These are phyloP conservation scores for Moesziomyces sp. DNA, from an alignment of 1,284 basidiomycete species.

Conservation along the genomic window DNA sequence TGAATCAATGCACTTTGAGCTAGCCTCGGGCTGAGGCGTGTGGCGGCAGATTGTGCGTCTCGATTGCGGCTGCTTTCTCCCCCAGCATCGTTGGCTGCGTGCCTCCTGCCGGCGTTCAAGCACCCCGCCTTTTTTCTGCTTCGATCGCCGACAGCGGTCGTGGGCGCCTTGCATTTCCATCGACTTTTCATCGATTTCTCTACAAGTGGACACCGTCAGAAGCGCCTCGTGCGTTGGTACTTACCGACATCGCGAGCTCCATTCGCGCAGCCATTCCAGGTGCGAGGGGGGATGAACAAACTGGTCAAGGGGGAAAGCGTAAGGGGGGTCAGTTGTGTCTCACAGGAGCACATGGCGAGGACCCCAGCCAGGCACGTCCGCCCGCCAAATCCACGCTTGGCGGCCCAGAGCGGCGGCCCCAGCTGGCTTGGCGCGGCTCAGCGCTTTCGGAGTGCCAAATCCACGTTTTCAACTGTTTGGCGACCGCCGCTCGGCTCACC, in stretches of 20 bases:
- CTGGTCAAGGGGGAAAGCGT: background rate
- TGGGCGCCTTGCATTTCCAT: background rate
- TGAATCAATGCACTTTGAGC: background rate
- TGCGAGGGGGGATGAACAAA: background rate
- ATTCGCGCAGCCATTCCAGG: background rate
- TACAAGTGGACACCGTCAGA: background rate
- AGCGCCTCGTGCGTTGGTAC: background rate
- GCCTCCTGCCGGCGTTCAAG: constrained; percentile 20
- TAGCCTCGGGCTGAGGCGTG: background rate
- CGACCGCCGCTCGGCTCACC: background rate
- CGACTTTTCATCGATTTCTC: background rate
- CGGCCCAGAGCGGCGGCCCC: background rate
- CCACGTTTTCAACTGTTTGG: background rate
- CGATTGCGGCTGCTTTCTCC: background rate
- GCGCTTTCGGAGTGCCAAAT: background rate
- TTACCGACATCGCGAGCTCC: no score
- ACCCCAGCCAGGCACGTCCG: background rate
- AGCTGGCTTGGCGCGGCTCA: background rate
- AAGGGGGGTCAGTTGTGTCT: background rate
- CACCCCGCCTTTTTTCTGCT: constrained; percentile 16
- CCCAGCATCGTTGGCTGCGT: constrained; percentile 1
- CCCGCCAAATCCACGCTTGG: background rate
- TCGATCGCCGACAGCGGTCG: constrained; percentile 8
- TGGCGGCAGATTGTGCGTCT: background rate
- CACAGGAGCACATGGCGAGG: background rate